phyloP scores from a whole-genome alignment of 192 early-diverging fungal species.

The Backusella australiensis region DNA sequence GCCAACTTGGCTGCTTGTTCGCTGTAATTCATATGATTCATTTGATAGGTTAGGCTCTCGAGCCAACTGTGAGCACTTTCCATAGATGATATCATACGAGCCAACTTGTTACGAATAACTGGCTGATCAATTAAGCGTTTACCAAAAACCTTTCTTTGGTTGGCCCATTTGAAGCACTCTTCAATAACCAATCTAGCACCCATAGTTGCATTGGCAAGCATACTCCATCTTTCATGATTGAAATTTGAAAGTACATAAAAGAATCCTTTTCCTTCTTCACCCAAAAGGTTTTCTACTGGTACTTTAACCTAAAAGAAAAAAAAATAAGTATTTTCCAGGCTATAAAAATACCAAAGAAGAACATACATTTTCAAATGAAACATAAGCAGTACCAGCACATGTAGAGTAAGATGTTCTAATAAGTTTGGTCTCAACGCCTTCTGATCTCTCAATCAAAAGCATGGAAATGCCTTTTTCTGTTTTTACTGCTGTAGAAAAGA shows the following conservation, averaged over 20 bases:
- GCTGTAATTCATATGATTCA: conserved; percentile 62
- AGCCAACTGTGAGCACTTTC: conserved; percentile 56
- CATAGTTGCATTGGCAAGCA: conserved; percentile 35
- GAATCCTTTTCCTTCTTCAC: conserved; percentile 62
- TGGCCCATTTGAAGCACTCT: conserved; percentile 69
- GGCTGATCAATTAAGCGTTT: conserved; percentile 65
- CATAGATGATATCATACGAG: conserved; percentile 51
- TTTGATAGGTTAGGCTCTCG: conserved; percentile 65
- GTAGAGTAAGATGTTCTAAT: conserved; percentile 69
- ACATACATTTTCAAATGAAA: conserved; percentile 58
- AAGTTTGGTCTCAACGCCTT: conserved; percentile 58
- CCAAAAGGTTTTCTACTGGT: conserved; percentile 69
- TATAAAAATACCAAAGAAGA: neutral
- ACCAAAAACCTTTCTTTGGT: conserved; percentile 71
- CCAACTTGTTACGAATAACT: conserved; percentile 67
- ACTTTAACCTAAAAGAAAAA: conserved; percentile 48
- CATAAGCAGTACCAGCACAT: conserved; percentile 62
- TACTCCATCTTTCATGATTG: conserved; percentile 66
- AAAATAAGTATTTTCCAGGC: neutral
- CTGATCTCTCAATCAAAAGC: conserved; percentile 62
- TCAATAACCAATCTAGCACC: conserved; percentile 49
- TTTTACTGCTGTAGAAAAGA: conserved; percentile 31
- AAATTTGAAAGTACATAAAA: conserved; percentile 69
- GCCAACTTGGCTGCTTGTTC: conserved; percentile 60
- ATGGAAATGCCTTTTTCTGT: conserved; percentile 58